phyloP scores from a whole-genome alignment of 495 filamentous ascomycete genomes.

The Trichoderma erinaceum region DNA sequence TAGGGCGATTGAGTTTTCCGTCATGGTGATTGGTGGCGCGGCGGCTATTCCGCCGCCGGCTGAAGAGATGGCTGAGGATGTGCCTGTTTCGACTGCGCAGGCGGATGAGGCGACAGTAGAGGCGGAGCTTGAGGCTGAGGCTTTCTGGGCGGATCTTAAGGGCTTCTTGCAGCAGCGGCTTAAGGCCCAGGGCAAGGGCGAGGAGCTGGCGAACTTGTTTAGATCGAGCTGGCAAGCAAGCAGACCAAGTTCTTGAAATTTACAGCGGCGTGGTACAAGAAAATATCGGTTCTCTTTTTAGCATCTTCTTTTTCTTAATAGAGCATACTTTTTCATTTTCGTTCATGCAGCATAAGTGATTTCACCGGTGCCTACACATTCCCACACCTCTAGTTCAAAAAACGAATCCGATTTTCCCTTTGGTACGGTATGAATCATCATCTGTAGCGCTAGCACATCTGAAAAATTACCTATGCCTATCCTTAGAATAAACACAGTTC shows the following conservation, averaged over 20 bases:
- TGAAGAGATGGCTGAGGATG: slow-evolving; percentile 27
- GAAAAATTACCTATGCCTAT: slow-evolving; percentile 14
- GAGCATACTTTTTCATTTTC: not conserved
- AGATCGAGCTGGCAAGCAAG: slow-evolving; percentile 57
- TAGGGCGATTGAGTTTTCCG: slow-evolving; percentile 61
- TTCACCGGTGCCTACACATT: not conserved
- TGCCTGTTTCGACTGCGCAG: not conserved
- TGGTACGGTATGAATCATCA: slow-evolving; percentile 6
- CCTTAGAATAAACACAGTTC: not conserved
- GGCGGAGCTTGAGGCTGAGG: slow-evolving; percentile 58
- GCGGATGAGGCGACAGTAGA: slow-evolving; percentile 51
- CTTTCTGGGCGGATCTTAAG: slow-evolving; percentile 84
- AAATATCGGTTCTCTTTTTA: not conserved
- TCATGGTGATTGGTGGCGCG: slow-evolving; percentile 80
- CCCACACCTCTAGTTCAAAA: not conserved
- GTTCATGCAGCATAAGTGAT: not conserved
- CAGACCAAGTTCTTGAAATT: slow-evolving; percentile 18
- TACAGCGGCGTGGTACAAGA: not conserved
- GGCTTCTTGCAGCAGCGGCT: slow-evolving; percentile 73
- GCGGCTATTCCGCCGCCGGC: slow-evolving; percentile 32
- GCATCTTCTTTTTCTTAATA: not conserved
- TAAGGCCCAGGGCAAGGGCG: slow-evolving; percentile 62
- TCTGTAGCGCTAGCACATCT: slow-evolving; percentile 11
- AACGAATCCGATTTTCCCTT: not conserved
- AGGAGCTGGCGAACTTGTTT: slow-evolving; percentile 59